Evolutionary conservation across 306 rosid genomes (phyloP), one percentile per base, ranked within the genome.

Genomic region (Aeschynomene evenia): DNA sequence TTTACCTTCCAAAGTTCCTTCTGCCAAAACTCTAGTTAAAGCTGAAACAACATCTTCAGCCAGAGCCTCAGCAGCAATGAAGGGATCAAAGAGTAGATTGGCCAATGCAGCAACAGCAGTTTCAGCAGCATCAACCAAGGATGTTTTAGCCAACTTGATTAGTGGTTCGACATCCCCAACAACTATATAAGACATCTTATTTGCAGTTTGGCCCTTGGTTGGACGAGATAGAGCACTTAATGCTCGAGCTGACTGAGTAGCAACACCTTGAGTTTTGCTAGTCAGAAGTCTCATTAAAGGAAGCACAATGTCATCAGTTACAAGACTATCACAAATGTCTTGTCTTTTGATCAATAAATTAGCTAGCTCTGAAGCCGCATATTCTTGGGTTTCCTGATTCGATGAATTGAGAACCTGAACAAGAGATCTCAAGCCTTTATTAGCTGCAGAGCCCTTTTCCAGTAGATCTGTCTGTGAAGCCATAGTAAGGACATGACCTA

Each of bases 91-190:
- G 52, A 90, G 88, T 90, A 94, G 90, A 79, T 94, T 94, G 78
- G 98, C 98, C 69, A 90, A 83, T 34, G 97, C 96, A 80, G 92
- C 90, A 74, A 94, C 87, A 63, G 98, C 98, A 71, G 92, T 88
- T 87, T 94, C 96, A 60, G 89, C 90, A 66, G 98, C 81, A 75
- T 81, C 95, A 74, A 88, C 66, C 31, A 95, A 94, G 62, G 95
- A 88, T 48, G 97, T 84, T 87, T 94, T 94, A 67, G 98, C 97
- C 81, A 94, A 87, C 70, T 72, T 85, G 75, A 94, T 88, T 73
- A 94, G 87, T 61, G 91, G 98, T 66, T 82, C 81, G 29, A 90
- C 86, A 55, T 94, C 97, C 68, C 93, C 96, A 76, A 82, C 89
- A 63, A 87, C 79, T 77, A 94, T 77, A 81, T 85, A 84, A 59